Evolutionary conservation across 345 rosid genomes (phyloP).

Genomic region (Erysimum cheiranthoides): DNA sequence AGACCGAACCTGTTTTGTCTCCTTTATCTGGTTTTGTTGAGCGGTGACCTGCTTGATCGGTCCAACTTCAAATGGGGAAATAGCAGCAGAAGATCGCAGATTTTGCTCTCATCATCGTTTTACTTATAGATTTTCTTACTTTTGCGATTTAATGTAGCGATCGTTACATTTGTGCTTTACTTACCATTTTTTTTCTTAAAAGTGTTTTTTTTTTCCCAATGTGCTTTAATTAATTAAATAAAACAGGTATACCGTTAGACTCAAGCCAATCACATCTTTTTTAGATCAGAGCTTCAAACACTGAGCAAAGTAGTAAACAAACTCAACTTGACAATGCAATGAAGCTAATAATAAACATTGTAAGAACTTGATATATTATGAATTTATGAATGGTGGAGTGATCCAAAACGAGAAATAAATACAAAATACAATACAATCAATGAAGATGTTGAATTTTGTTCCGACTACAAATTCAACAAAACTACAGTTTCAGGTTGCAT

Average conservation of each 20-base stretch:
- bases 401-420: neutral
- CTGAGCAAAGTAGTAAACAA: neutral
- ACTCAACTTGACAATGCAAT: neutral
- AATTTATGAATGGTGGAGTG: constrained; percentile 14
- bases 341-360: neutral
- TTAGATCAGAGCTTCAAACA: neutral
- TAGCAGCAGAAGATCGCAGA: constrained; percentile 23
- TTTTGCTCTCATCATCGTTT: constrained; percentile 25
- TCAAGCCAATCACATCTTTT: neutral
- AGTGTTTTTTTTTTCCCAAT: too few relatives aligned
- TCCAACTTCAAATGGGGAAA: constrained; percentile 15
- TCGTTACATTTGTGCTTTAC: too few relatives aligned
- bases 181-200: too few relatives aligned
- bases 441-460: neutral
- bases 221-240: too few relatives aligned
- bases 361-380: neutral
- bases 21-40: constrained; percentile 1
- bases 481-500: neutral
- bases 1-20: constrained; percentile 24
- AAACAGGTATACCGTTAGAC: too few relatives aligned
- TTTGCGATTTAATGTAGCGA: neutral
- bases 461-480: too few relatives aligned
- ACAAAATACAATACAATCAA: constrained; percentile 11
- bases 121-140: constrained; percentile 16
- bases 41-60: constrained; percentile 15